Evolutionary conservation across 345 rosid genomes (phyloP).

Genomic region (Psidium guajava): DNA sequence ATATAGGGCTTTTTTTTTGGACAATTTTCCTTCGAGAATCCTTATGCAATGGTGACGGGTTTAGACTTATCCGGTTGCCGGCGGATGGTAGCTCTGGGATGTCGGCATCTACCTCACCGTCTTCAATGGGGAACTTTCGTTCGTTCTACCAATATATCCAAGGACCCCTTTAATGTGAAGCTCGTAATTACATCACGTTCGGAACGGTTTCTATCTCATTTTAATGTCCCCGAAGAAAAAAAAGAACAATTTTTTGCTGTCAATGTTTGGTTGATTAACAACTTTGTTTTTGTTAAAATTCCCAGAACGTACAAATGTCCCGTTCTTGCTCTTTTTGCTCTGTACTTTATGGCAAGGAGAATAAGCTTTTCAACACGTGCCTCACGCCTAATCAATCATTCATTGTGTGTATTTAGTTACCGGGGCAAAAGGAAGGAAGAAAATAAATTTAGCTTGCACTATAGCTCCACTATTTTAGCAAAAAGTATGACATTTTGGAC

Average conservation of each 20-base stretch:
- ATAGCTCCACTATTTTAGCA: too few relatives aligned
- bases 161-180: neutral
- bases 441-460: neutral
- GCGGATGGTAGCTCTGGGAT: neutral
- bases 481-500: too few relatives aligned
- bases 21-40: neutral
- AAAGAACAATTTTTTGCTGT: neutral
- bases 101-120: neutral
- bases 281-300: neutral
- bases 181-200: neutral
- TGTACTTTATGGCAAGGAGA: neutral
- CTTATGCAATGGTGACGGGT: neutral
- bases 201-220: neutral
- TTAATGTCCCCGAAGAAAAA: neutral
- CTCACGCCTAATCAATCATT: neutral
- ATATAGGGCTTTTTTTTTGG: too few relatives aligned
- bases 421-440: neutral
- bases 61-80: neutral
- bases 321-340: neutral
- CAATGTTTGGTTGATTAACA: neutral
- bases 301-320: neutral
- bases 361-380: neutral
- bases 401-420: neutral
- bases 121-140: neutral
- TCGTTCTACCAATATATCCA: neutral